These are phyloP conservation scores for Apiospora saccharicola DNA, from an alignment of 2,329 filamentous ascomycete genomes.

Conservation along the genomic window DNA sequence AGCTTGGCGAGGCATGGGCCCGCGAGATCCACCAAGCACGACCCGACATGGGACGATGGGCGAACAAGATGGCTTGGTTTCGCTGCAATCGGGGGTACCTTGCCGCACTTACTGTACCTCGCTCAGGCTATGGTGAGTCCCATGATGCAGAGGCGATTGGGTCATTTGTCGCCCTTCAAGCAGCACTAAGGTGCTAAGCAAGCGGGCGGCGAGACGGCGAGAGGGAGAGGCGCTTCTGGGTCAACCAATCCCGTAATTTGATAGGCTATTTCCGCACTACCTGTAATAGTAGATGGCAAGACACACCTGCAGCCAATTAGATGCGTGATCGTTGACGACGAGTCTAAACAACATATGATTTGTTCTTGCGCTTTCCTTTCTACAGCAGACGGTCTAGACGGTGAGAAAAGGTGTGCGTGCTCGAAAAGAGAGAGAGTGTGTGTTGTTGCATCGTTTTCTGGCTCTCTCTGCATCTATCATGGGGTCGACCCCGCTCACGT, in stretches of 20 bases:
- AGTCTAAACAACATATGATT: neutral
- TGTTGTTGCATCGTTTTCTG: neutral
- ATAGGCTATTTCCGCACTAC: slow-evolving; percentile 5
- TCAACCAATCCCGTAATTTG: neutral
- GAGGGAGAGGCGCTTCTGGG: slow-evolving; percentile 17
- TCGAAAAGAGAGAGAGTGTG: neutral
- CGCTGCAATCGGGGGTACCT: neutral
- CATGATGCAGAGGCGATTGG: slow-evolving; percentile 4
- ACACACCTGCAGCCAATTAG: neutral
- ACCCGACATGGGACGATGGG: slow-evolving; percentile 1
- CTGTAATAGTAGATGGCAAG: neutral
- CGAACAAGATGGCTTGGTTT: neutral
- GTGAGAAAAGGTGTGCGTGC: neutral
- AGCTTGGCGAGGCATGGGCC: neutral
- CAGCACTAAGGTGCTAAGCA: neutral
- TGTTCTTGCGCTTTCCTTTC: neutral
- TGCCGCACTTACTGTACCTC: neutral
- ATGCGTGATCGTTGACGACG: neutral
- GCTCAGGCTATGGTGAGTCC: neutral
- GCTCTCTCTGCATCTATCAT: neutral
- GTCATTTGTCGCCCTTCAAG: neutral
- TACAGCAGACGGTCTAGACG: neutral
- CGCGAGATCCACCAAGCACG: neutral
- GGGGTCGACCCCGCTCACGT: neutral
- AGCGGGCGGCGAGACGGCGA: neutral